Percentiles rank a stretch among this genome's conserved stretches.
phyloP scores from a whole-genome alignment of 2,329 filamentous ascomycete genomes.

The Bipolaris sorokiniana region DNA sequence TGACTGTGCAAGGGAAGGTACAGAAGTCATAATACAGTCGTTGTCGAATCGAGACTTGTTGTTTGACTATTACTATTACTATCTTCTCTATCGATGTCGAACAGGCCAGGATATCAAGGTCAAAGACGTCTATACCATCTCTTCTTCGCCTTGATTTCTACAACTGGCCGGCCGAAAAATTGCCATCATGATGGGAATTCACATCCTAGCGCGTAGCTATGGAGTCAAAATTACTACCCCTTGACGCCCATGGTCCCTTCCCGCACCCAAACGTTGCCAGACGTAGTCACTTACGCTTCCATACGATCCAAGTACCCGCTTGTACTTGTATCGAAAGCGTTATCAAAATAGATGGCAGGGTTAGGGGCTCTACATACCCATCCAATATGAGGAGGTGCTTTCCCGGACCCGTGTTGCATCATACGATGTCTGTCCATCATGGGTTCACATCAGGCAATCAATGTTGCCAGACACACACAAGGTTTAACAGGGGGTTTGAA shows the following conservation, averaged over 20 bases:
- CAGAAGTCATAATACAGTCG: not conserved
- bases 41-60: not conserved
- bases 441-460: not conserved
- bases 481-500: not conserved
- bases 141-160: not conserved
- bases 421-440: not conserved
- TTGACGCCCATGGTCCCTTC: no score
- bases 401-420: not conserved
- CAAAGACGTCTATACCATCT: not conserved
- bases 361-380: no score
- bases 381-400: not conserved
- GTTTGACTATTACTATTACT: not conserved
- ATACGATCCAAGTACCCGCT: not conserved
- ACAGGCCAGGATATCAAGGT: not conserved
- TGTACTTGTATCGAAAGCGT: not conserved
- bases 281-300: not conserved
- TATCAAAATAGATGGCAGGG: not conserved
- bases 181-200: not conserved
- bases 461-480: not conserved
- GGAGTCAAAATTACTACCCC: not conserved
- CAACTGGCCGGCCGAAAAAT: not conserved
- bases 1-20: not conserved
- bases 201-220: not conserved
- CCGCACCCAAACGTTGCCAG: no score
- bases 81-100: not conserved